Evolutionary conservation across 768 basidiomycete genomes (phyloP).

Genomic region (Boletus patriciae): DNA sequence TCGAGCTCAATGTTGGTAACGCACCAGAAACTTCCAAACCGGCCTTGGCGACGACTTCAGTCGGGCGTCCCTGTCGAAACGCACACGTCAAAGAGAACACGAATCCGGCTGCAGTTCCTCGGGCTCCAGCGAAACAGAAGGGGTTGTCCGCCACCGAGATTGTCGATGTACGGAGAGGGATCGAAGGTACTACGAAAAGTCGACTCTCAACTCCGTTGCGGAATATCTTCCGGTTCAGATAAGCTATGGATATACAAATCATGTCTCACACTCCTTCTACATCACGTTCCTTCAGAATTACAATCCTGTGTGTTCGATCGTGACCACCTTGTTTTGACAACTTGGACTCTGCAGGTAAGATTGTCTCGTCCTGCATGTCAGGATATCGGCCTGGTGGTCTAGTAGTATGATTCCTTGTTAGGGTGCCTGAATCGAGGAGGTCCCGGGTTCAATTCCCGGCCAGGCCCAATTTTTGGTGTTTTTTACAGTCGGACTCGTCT

Average conservation of each 20-base stretch:
- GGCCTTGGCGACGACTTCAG: not conserved
- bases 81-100: slow-evolving; percentile 18
- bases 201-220: slow-evolving; percentile 31
- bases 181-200: slow-evolving; percentile 27
- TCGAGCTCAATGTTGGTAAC: not conserved
- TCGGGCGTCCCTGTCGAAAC: slow-evolving; percentile 20
- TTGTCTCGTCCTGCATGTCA: too few species aligned
- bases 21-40: slow-evolving; percentile 7
- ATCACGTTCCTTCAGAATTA: slow-evolving; percentile 11
- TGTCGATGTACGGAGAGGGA: slow-evolving; percentile 25
- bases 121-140: slow-evolving; percentile 17
- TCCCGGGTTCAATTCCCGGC: slow-evolving; percentile 62
- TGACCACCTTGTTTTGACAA: not conserved
- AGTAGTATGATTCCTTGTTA: slow-evolving; percentile 69
- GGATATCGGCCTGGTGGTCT: slow-evolving; percentile 58
- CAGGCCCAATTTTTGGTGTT: slow-evolving; percentile 38
- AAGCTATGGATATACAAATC: not conserved
- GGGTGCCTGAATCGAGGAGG: slow-evolving; percentile 52
- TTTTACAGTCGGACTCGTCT: too few species aligned
- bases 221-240: slow-evolving; percentile 35
- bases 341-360: not conserved
- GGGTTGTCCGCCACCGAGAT: slow-evolving; percentile 9
- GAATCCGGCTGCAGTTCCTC: not conserved
- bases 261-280: slow-evolving; percentile 11
- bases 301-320: not conserved